phyloP scores from a whole-genome alignment of 1,139 yeast species.

The Hanseniaspora uvarum region DNA sequence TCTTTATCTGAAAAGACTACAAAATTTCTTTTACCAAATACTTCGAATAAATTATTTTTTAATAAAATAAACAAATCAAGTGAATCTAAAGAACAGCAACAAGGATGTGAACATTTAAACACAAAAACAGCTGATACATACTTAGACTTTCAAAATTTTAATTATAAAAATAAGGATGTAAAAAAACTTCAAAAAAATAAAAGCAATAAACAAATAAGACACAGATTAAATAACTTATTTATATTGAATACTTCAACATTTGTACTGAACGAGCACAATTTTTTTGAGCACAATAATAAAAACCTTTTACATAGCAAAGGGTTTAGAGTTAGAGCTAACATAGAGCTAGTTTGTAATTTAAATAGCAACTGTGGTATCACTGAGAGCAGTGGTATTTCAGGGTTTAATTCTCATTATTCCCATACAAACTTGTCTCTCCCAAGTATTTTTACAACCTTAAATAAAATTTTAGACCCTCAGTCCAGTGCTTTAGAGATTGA shows the following conservation, averaged over 20 bases:
- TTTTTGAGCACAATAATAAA: not conserved
- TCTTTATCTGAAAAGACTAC: not conserved
- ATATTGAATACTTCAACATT: not conserved
- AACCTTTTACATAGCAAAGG: too few species aligned
- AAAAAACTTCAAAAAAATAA: not conserved
- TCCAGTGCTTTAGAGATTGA: not conserved
- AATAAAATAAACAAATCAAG: not conserved
- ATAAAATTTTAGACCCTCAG: conserved; percentile 2
- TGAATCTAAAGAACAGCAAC: not conserved
- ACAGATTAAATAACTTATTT: not conserved
- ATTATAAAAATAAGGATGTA: not conserved
- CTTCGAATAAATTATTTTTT: not conserved
- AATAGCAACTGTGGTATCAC: not conserved
- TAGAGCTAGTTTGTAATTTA: not conserved
- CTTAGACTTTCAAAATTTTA: not conserved
- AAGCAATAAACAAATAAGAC: not conserved
- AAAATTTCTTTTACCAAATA: not conserved
- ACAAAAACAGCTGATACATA: not conserved
- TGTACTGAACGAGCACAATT: not conserved
- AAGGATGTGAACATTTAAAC: not conserved
- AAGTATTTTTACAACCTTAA: not conserved
- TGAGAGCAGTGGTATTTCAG: not conserved
- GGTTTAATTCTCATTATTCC: not conserved
- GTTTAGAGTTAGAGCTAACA: too few species aligned
- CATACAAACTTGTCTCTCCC: conserved; percentile 9